Evolutionary conservation across 2,329 filamentous ascomycete species (phyloP).

Genomic region (Rhinocladiella similis): DNA sequence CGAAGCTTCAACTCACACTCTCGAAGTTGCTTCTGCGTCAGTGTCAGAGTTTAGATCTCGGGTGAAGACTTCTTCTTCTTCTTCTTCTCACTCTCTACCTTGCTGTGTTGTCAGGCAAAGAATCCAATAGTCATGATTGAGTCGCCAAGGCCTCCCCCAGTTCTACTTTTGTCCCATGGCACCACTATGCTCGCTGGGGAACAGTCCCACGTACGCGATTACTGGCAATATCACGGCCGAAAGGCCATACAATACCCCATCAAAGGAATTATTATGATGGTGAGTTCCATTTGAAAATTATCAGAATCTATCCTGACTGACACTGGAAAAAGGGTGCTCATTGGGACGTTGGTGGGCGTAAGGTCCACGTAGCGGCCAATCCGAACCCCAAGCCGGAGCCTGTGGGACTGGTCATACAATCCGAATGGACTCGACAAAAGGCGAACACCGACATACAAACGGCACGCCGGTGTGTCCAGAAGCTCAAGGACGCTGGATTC

Average conservation of each 20-base stretch:
- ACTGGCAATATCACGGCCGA: constrained; percentile 67
- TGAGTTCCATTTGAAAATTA: constrained; percentile 30
- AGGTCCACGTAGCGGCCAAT: constrained; percentile 62
- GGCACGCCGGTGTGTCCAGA: constrained; percentile 49
- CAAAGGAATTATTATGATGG: constrained; percentile 67
- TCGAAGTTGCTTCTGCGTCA: no score
- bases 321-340: constrained; percentile 56
- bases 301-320: background rate
- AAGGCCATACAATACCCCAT: constrained; percentile 60
- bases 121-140: background rate
- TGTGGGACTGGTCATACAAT: constrained; percentile 65
- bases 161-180: constrained; percentile 69
- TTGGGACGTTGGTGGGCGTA: constrained; percentile 59
- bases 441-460: constrained; percentile 60
- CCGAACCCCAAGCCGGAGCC: constrained; percentile 61
- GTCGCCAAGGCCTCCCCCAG: constrained; percentile 44
- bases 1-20: no score
- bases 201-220: constrained; percentile 59
- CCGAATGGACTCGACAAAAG: constrained; percentile 63
- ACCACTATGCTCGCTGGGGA: constrained; percentile 74
- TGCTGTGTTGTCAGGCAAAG: no score
- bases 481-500: constrained; percentile 55
- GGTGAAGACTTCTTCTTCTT: no score
- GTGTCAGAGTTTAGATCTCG: no score
- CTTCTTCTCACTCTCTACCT: no score